phyloP scores from a whole-genome alignment of 768 basidiomycete species.

The Boletus sp. region DNA sequence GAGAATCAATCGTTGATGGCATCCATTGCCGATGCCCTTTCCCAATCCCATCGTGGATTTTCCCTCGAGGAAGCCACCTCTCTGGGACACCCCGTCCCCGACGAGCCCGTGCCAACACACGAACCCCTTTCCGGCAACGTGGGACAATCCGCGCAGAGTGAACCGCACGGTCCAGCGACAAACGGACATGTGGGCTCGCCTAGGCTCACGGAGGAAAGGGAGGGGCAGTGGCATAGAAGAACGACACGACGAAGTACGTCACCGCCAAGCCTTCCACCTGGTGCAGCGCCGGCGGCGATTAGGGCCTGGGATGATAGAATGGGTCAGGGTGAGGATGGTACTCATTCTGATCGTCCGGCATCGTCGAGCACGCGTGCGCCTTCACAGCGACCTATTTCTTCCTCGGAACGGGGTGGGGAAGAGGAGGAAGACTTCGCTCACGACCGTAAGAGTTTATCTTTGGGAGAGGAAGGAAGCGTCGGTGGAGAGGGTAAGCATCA shows the following conservation, averaged over 20 bases:
- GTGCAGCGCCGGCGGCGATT: slow-evolving; percentile 39
- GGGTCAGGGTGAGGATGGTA: slow-evolving; percentile 32
- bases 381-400: slow-evolving; percentile 35
- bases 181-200: slow-evolving; percentile 14
- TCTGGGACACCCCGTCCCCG: slow-evolving; percentile 16
- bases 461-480: background rate
- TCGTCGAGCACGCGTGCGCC: slow-evolving; percentile 33
- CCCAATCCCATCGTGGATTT: slow-evolving; percentile 24
- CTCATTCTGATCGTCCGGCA: slow-evolving; percentile 31
- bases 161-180: slow-evolving; percentile 17
- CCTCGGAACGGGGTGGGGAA: slow-evolving; percentile 31
- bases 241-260: slow-evolving; percentile 32
- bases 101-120: slow-evolving; percentile 41
- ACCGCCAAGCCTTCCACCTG: slow-evolving; percentile 42
- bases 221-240: slow-evolving; percentile 22
- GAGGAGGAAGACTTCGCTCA: slow-evolving; percentile 26
- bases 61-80: slow-evolving; percentile 26
- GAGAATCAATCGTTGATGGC: slow-evolving; percentile 37
- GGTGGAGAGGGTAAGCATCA: slow-evolving; percentile 13
- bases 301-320: slow-evolving; percentile 38
- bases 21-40: slow-evolving; percentile 39
- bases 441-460: slow-evolving; percentile 21
- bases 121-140: slow-evolving; percentile 22
- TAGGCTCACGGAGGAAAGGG: slow-evolving; percentile 10
- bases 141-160: slow-evolving; percentile 8